Base-by-base conservation (phyloP, 257 asterid genomes). In the Apocynum venetum region DNA sequence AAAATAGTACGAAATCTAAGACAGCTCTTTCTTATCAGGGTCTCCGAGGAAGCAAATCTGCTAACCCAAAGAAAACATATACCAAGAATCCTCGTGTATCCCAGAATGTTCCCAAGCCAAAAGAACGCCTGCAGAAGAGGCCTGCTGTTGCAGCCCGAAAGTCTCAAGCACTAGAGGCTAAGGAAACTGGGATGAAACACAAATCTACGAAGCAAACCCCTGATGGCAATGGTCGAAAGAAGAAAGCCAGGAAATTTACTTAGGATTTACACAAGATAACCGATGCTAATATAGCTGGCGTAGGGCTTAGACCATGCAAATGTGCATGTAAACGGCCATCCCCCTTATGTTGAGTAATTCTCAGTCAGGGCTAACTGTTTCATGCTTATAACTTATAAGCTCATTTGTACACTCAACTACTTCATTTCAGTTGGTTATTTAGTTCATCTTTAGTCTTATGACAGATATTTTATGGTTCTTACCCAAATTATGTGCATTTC, bases 111-210 rank as follows among this genome's bases (percentile, higher is more conserved):
- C 71, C 71, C 63, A 83, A 68, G 60, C 80, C 80, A 8, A 60
- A 79, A 2, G 84, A 52, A 12, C 81, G 84, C 46, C 72, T 53
- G 68, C 82, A 79, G 68, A 96, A 96, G 84, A 83, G 97, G 73
- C 99, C 98, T 44, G 75, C 98, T 0, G 97, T 95, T 77, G 96
- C 96, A 79, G 98, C 97, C 65, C 85, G 99, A 80, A 90, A 93
- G 86, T 91, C 85, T 48, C 83, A 84, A 63, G 87, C 85, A 13
- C 84, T 75, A 36, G 80, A 71, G 57, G 88, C 81, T 44, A 85
- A 86, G 80, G 79, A 79, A 75, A 78, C 65, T 46, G 99, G 98
- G 75, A 77, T 81, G 0, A 96, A 96, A 77, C 82, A 97, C 77
- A 93, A 93, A 87, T 56, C 83, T 11, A 88, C 88, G 43, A 83